These are phyloP conservation scores for Coprinopsis cinerea DNA, from an alignment of 768 basidiomycete species.

Conservation along the genomic window DNA sequence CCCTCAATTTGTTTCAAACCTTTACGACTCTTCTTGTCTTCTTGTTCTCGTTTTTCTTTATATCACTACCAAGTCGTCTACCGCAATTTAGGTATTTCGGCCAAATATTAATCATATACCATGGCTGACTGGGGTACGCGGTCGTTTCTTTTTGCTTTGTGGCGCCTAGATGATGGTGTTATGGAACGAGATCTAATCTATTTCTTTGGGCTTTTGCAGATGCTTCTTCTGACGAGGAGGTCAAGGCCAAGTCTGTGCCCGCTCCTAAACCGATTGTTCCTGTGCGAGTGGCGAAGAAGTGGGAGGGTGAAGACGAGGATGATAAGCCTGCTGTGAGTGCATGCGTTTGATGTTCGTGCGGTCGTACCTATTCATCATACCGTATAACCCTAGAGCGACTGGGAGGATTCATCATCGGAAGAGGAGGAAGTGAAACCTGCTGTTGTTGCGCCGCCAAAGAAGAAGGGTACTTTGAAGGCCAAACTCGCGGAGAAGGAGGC, in stretches of 20 bases:
- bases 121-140: conserved; percentile 37
- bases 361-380: not conserved
- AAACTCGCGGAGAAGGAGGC: conserved; percentile 93
- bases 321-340: conserved; percentile 67
- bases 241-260: not conserved
- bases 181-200: not conserved
- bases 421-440: conserved; percentile 53
- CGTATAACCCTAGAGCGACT: conserved; percentile 70
- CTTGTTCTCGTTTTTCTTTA: conserved; percentile 3
- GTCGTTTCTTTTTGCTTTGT: not conserved
- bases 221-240: not conserved
- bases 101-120: conserved; percentile 1
- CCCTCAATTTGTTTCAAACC: conserved; percentile 15
- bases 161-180: conserved; percentile 7
- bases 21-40: too few species aligned
- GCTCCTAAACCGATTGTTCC: conserved; percentile 5
- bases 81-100: not conserved
- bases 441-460: conserved; percentile 73
- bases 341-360: conserved; percentile 24
- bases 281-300: conserved; percentile 31
- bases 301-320: conserved; percentile 91
- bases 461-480: conserved; percentile 87
- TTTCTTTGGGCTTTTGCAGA: conserved; percentile 12
- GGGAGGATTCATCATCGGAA: conserved; percentile 55
- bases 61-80: not conserved